phyloP scores from a whole-genome alignment of 2,329 filamentous ascomycete genomes.

The Diaporthe longicolla region DNA sequence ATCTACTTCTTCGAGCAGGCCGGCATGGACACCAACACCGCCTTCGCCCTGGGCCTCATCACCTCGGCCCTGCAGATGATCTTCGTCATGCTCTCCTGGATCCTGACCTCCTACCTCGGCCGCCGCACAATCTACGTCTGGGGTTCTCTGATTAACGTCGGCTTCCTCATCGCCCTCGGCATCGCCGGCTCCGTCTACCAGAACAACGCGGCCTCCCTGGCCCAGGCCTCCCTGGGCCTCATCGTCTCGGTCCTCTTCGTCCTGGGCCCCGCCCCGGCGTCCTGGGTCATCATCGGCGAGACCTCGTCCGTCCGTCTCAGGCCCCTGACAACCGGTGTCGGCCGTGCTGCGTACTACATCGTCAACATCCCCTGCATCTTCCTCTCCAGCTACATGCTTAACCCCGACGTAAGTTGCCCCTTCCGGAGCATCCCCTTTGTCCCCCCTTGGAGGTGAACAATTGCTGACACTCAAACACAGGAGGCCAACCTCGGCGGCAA shows the following conservation, averaged over 20 bases:
- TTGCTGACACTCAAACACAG: conserved; percentile 54
- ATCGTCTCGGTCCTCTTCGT: conserved; percentile 77
- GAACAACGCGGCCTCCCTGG: conserved; percentile 56
- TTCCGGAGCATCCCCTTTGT: no score
- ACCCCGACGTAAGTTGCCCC: conserved; percentile 58
- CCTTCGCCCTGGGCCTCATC: conserved; percentile 75
- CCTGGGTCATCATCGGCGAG: conserved; percentile 78
- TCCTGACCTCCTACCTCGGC: conserved; percentile 74
- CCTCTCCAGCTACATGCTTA: conserved; percentile 73
- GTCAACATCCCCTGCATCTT: conserved; percentile 78
- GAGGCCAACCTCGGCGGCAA: conserved; percentile 55
- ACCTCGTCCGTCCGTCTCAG: conserved; percentile 75
- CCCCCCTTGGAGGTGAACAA: no score
- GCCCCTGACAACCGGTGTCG: conserved; percentile 74
- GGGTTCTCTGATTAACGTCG: conserved; percentile 67
- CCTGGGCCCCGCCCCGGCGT: conserved; percentile 73
- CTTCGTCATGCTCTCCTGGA: conserved; percentile 77
- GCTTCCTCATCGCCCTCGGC: conserved; percentile 70
- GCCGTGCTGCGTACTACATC: conserved; percentile 74
- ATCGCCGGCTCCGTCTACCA: conserved; percentile 66
- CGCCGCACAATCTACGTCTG: conserved; percentile 75
- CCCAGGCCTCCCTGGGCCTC: conserved; percentile 74
- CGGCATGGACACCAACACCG: conserved; percentile 66
- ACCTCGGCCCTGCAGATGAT: conserved; percentile 74
- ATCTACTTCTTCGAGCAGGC: conserved; percentile 75